Base-by-base conservation (phyloP, 139 green algal genomes). In the Picochlorum sp. region DNA sequence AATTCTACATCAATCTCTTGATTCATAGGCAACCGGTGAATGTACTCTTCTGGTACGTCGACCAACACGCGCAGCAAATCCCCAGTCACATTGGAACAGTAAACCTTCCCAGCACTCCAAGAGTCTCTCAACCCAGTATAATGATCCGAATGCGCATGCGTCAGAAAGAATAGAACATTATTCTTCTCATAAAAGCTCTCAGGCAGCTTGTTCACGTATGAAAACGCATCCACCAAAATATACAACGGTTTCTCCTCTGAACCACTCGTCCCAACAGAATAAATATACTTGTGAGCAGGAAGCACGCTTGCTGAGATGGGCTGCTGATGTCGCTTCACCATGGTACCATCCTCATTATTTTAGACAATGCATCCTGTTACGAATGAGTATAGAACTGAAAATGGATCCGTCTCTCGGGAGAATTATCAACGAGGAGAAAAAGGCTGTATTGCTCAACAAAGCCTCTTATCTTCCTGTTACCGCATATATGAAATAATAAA, bases 101-200 rank as follows among this genome's bases (percentile, higher is more conserved):
- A 92, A n/a, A 95, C 88, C 4, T 70, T 74, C 0, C 86, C 88
- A 4, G 45, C 15, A 4, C 37, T 57, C 85, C 88, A 95, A 47
- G 60, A 69, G 0, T 90, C 83, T 3, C 38, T 82, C 10, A 95
- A 57, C 3, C 88, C 88, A 3, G 68, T 75, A 50, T 92, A 94
- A 69, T 95, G 88, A 62, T 95, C 88, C 86, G 69, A 72, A 67
- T 95, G 88, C 0, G 80, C 88, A 45, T 95, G 82, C 2, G 64
- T 78, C 5, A 88, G 65, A 49, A 88, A 86, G 38, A 77, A 88
- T 4, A 73, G 66, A 2, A 55, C 65, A 65, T 44, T 13, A 23
- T 30, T 41, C 8, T 14, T 41, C 34, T 41, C 34, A 41, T 41
- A 41, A 41, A 41, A 41, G 34, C 34, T 3, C 26, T 60, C 16